Base-by-base conservation (phyloP, 2,329 filamentous ascomycete species). In the Aspergillus ibericus region DNA sequence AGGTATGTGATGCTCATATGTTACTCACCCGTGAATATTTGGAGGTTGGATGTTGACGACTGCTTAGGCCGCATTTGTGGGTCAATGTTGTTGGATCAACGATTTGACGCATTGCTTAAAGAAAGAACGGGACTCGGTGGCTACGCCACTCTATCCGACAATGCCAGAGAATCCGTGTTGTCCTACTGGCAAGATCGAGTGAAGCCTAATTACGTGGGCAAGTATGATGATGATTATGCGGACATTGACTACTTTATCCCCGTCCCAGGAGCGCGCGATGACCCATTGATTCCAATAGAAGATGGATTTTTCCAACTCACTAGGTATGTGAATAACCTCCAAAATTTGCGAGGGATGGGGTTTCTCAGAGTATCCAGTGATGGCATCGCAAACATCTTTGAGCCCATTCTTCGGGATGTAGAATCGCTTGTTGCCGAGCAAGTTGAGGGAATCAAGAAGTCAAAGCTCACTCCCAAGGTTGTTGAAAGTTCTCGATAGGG, bases 41-140 rank as follows among this genome's bases (percentile, higher is more conserved):
- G 5, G 9, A 8, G 9, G 27, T 29, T 8, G 27, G 6, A 29
- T 16, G 5, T 25, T 44, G 22, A 42, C 8, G 3, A 36, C 12
- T 25, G 16, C 5, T 16, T 22, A 73, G 71, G 71, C 2, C 66
- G 61, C 1, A 27, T 71, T 2, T 73, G 68, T 49, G 73, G 71
- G 1, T 75, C 73, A 0, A 63, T 68, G 3, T 62, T 72, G 22
- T 36, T 75, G 1, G 72, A 75, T 75, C 20, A 59, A 69, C n/a
- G 44, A 59, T 7, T 64, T 66, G 63, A 70, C 22, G 53, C 61
- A 8, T 63, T 67, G 13, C 53, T 75, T 7, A 46, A 62, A 9
- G 34, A 69, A 1, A 59, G 64, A 5, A 62, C 77, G 18, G 72
- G 72, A 0, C 42, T 65, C n/a, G 52, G 63, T 15, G 54, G 57